Evolutionary conservation across 2,329 filamentous ascomycete genomes (phyloP).

Genomic region (Fusarium sp.): DNA sequence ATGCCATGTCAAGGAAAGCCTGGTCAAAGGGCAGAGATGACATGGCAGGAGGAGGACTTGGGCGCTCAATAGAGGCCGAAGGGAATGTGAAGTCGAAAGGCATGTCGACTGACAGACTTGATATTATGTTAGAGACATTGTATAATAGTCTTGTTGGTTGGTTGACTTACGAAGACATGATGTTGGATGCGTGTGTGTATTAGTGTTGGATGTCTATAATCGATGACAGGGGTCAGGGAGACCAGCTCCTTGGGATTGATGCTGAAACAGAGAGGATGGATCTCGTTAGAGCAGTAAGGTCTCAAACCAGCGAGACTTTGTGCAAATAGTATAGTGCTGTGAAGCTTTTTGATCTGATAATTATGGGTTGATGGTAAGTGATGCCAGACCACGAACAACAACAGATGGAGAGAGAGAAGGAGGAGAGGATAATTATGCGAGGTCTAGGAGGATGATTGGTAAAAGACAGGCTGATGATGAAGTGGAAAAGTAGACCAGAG

Average conservation of each 20-base stretch:
- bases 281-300: conserved; percentile 7
- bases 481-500: conserved; percentile 24
- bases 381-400: conserved; percentile 39
- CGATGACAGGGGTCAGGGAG: conserved; percentile 35
- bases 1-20: conserved; percentile 66
- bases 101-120: conserved; percentile 70
- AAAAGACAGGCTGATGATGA: conserved; percentile 42
- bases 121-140: conserved; percentile 35
- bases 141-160: neutral
- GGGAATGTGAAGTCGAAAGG: conserved; percentile 71
- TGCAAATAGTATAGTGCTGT: conserved; percentile 8
- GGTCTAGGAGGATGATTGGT: conserved; percentile 37
- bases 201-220: conserved; percentile 38
- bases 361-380: conserved; percentile 22
- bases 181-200: conserved; percentile 35
- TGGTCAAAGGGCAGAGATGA: conserved; percentile 64
- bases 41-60: conserved; percentile 47
- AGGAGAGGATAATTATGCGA: conserved; percentile 9
- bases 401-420: conserved; percentile 1
- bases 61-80: conserved; percentile 48
- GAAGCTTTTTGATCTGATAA: conserved; percentile 37
- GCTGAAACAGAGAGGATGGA: conserved; percentile 25
- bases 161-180: conserved; percentile 52
- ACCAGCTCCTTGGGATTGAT: conserved; percentile 38
- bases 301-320: conserved; percentile 18